A percentile compares a stretch with the other conserved stretches of the same genome.
Conservation (phyloP, 805 yeast species). For the Wickerhamomyces bisporus region DNA sequence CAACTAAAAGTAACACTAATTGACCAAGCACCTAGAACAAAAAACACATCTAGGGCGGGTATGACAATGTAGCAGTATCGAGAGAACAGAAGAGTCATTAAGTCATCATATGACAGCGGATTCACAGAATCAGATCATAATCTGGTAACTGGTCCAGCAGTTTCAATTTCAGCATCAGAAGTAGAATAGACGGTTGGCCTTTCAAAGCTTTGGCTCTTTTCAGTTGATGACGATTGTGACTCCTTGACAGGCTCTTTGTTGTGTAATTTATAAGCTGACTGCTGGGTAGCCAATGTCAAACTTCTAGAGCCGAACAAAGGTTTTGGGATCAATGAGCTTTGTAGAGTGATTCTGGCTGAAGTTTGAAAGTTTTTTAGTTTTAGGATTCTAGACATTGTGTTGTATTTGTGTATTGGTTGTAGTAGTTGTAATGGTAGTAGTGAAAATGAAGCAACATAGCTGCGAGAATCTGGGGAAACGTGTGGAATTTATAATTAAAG, state of each 20-base stretch:
- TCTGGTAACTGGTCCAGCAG: slow-evolving; percentile 26
- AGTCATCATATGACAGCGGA: not conserved
- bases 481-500: slow-evolving; percentile 4
- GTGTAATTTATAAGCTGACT: slow-evolving; percentile 17
- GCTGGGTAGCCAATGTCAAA: slow-evolving; percentile 8
- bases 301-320: slow-evolving; percentile 14
- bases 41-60: no score
- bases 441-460: no score
- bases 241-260: slow-evolving; percentile 18
- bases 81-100: not conserved
- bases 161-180: slow-evolving; percentile 26
- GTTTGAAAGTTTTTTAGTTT: slow-evolving; percentile 22
- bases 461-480: not conserved
- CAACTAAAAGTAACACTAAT: no score
- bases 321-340: slow-evolving; percentile 9
- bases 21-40: no score
- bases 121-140: slow-evolving; percentile 7
- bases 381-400: slow-evolving; percentile 15
- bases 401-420: slow-evolving; percentile 2
- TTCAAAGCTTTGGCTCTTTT: slow-evolving; percentile 11
- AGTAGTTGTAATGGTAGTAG: not conserved
- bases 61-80: no score
- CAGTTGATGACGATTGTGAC: slow-evolving; percentile 6
- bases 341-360: slow-evolving; percentile 20
- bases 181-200: slow-evolving; percentile 22